phyloP scores from a whole-genome alignment of 768 basidiomycete genomes.

The Collybia mongolica region DNA sequence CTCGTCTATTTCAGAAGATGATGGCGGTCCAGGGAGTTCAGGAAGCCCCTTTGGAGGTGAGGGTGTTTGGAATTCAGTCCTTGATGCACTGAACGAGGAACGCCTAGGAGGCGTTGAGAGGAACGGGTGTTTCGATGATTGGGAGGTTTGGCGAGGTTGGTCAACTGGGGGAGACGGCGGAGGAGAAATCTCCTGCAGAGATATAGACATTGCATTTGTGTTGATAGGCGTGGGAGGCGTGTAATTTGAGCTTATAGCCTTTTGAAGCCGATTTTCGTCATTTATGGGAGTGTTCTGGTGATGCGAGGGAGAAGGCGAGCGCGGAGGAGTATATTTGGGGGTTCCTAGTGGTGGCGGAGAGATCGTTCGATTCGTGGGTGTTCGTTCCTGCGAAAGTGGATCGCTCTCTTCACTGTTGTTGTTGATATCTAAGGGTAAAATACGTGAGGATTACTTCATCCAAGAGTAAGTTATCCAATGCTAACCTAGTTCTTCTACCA shows the following conservation, averaged over 20 bases:
- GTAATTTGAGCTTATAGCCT: background rate
- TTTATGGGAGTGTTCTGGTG: background rate
- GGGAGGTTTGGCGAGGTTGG: conserved; percentile 8
- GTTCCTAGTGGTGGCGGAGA: conserved; percentile 8
- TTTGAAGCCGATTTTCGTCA: conserved; percentile 16
- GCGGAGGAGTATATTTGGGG: conserved; percentile 9
- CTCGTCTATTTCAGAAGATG: conserved; percentile 49
- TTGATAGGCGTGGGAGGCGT: background rate
- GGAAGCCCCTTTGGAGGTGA: conserved; percentile 63
- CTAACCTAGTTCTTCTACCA: too few relatives aligned
- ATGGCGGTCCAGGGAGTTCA: conserved; percentile 65
- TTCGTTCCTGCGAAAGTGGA: conserved; percentile 19
- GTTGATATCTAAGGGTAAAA: background rate
- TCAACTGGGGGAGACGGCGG: conserved; percentile 30
- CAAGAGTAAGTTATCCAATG: too few relatives aligned
- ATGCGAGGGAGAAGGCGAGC: conserved; percentile 6
- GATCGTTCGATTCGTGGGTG: conserved; percentile 18
- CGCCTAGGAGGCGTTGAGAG: conserved; percentile 48
- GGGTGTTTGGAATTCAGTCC: conserved; percentile 56
- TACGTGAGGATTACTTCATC: too few relatives aligned
- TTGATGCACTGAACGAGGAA: conserved; percentile 37
- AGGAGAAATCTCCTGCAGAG: conserved; percentile 16
- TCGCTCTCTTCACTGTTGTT: conserved; percentile 5
- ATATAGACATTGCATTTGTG: background rate
- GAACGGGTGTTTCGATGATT: conserved; percentile 13